These are phyloP conservation scores for Camillea tinctor DNA, from an alignment of 2,329 filamentous ascomycete genomes.

Conservation along the genomic window DNA sequence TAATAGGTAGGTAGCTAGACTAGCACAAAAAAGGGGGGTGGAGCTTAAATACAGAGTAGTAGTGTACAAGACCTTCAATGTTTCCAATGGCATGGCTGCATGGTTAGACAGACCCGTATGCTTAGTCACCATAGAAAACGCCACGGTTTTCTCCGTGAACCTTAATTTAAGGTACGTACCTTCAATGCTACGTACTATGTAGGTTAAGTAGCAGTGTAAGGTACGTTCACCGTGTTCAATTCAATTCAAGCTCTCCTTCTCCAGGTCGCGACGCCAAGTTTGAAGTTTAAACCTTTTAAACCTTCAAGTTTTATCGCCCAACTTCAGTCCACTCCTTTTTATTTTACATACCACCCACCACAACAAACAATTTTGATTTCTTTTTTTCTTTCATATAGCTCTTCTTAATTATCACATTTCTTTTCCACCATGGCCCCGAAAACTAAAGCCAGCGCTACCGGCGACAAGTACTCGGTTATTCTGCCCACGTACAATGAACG, in stretches of 20 bases:
- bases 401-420: constrained; percentile 5
- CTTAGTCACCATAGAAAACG: neutral
- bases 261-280: no score
- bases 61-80: no score
- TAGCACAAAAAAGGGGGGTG: no score
- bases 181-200: no score
- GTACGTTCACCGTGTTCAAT: neutral
- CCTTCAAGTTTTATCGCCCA: constrained; percentile 12
- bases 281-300: no score
- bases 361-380: constrained; percentile 2
- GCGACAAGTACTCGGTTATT: constrained; percentile 93
- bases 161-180: neutral
- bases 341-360: constrained; percentile 2
- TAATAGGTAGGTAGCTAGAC: no score
- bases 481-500: constrained; percentile 99
- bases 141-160: neutral
- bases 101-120: neutral
- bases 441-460: constrained; percentile 35
- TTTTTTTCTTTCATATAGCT: constrained; percentile 8
- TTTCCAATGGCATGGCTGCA: no score
- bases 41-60: no score
- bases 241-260: neutral
- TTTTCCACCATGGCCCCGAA: constrained; percentile 46
- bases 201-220: neutral
- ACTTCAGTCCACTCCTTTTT: constrained; percentile 31